A percentile compares a stretch with the other conserved stretches of the same genome.
Conservation (phyloP, 2,329 filamentous ascomycete species). For the Teratosphaeria zuluensis region DNA sequence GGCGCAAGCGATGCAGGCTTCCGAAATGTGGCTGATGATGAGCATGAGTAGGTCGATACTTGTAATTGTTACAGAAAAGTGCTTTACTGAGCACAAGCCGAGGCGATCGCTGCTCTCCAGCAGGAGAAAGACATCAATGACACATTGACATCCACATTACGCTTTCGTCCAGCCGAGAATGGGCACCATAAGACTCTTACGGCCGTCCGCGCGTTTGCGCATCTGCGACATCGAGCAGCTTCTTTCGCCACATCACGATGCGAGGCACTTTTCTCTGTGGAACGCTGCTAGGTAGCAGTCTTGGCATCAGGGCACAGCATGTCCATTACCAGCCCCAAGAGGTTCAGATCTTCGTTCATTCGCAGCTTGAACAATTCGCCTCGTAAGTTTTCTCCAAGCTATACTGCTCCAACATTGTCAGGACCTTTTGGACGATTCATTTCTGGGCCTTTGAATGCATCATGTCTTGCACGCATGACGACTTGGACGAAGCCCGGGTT, state of each 20-base stretch:
- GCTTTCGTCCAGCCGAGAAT: neutral
- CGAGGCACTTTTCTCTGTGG: neutral
- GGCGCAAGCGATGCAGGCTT: neutral
- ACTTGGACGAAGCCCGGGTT: neutral
- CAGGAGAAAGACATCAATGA: neutral
- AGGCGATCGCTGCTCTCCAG: neutral
- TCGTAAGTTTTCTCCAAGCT: neutral
- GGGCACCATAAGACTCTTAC: neutral
- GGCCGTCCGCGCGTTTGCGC: neutral
- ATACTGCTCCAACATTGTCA: neutral
- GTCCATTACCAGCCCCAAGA: constrained; percentile 1
- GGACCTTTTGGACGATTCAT: neutral
- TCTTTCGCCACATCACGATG: neutral
- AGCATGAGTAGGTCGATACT: neutral
- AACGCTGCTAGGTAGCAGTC: neutral
- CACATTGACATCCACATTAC: neutral
- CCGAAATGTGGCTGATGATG: neutral
- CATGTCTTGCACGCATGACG: neutral
- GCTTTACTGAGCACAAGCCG: neutral
- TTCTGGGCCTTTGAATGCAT: neutral
- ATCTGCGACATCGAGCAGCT: neutral
- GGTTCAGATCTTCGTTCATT: neutral
- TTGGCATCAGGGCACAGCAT: constrained; percentile 1
- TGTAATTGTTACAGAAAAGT: neutral
- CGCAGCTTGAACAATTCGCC: neutral